Percentiles rank a stretch among this genome's conserved stretches.
These are phyloP conservation scores for Marvania coccoides DNA, from an alignment of 139 green algal species.

Conservation along the genomic window DNA sequence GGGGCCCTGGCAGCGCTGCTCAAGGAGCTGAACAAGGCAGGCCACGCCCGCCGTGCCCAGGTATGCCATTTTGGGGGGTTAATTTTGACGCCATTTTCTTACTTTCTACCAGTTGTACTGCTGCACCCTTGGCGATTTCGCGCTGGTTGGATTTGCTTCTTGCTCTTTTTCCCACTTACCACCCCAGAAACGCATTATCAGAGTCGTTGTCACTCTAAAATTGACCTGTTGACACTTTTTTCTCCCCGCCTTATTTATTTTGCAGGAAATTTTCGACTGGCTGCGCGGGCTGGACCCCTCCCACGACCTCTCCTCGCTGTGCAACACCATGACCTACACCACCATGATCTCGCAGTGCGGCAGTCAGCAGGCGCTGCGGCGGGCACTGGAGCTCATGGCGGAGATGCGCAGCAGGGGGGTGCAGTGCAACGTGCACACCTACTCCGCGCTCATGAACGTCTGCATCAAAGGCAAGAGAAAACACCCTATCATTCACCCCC, in stretches of 20 bases:
- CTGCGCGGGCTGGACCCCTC: conserved; percentile 44
- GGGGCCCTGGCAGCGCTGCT: conserved; percentile 67
- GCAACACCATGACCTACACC: conserved; percentile 86
- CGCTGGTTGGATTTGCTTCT: too few relatives aligned
- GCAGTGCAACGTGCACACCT: conserved; percentile 65
- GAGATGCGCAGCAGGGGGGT: conserved; percentile 54
- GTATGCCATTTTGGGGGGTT: too few relatives aligned
- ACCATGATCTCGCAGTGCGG: conserved; percentile 68
- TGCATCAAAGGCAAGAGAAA: conserved; percentile 39
- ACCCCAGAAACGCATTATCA: too few relatives aligned
- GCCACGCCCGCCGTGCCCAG: conserved; percentile 15
- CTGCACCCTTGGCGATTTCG: too few relatives aligned
- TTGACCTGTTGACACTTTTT: not conserved
- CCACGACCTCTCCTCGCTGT: conserved; percentile 57
- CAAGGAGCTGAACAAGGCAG: conserved; percentile 70
- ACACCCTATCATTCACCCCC: too few relatives aligned
- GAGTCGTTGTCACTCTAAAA: not conserved
- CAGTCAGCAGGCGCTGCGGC: conserved; percentile 37
- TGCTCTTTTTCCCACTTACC: too few relatives aligned
- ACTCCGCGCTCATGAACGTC: conserved; percentile 59
- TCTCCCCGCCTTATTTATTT: too few relatives aligned
- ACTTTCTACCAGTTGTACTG: not conserved
- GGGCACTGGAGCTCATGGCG: conserved; percentile 48
- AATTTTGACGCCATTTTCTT: not conserved
- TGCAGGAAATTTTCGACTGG: conserved; percentile 75